Base-by-base conservation (phyloP, 441 rosid genomes). In the Macaranga tanarius region DNA sequence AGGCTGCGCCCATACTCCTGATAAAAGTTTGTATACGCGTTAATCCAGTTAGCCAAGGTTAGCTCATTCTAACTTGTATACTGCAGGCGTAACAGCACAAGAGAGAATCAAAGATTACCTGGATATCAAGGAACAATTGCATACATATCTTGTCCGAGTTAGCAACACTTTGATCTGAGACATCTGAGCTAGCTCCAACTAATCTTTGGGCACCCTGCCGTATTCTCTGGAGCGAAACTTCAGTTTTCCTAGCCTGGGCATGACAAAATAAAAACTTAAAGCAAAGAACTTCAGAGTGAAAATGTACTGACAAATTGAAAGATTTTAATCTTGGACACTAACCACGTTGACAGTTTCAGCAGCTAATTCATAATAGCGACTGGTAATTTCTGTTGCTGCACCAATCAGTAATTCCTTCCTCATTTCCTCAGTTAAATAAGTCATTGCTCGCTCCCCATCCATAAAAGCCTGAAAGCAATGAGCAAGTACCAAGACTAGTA, bases 81-180 rank as follows among this genome's bases (percentile, higher is more conserved):
- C 17, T n/a, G 7, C 48, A n/a, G 45, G 15, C 10, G 4, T 9
- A 19, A 10, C 2, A 13, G 31, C 22, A 19, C 0, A n/a, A 8
- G 5, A 65, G 26, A 62, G 25, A 62, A 60, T 13, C 2, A 38
- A 70, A 10, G 61, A 69, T 62, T 77, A 90, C 99, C 99, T 93
- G 98, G 79, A 91, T 86, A 82, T 95, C 99, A 58, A 95, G 92
- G 87, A 95, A 95, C 75, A 93, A 77, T 71, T 95, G 99, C 97
- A 88, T 87, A 69, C 98, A 90, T 75, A 93, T 86, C 83, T 93
- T 95, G 85, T 93, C 97, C 7, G 95, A 86, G 76, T 89, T 93
- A 0, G 98, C 89, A 61, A 90, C 88, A 74, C 89, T 88, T 48
- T 86, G 83, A 76, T 91, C 99, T 9, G 92, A 81, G 26, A 84